Evolutionary conservation across 352 stramenopile genomes (phyloP).

Genomic region (Pythium aristosporum): DNA sequence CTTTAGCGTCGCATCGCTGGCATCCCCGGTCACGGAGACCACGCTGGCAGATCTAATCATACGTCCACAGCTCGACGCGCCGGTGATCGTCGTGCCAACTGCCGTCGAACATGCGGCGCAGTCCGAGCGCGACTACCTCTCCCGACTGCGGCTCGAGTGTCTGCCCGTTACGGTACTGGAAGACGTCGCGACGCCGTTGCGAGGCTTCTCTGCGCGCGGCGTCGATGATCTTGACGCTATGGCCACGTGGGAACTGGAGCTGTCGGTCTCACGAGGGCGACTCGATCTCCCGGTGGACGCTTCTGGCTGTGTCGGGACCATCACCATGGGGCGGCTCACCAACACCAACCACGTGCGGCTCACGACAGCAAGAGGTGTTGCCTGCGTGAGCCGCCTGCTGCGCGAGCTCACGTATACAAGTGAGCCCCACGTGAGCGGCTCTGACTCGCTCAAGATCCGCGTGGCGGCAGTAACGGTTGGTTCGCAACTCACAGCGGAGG

Average conservation of each 20-base stretch:
- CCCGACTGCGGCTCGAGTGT: conserved; percentile 38
- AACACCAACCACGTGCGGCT: conserved; percentile 7
- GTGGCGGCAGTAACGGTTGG: conserved; percentile 8
- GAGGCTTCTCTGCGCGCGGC: conserved; percentile 38
- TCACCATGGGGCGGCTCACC: not conserved
- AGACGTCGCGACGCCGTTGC: conserved; percentile 35
- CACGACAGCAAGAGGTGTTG: conserved; percentile 7
- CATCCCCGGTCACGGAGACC: conserved; percentile 2
- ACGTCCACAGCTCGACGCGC: conserved; percentile 30
- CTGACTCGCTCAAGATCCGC: conserved; percentile 39
- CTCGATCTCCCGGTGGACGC: not conserved
- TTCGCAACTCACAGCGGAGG: not conserved
- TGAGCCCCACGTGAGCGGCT: conserved; percentile 43
- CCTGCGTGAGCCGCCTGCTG: conserved; percentile 45
- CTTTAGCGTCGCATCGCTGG: conserved; percentile 34
- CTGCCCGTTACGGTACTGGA: conserved; percentile 42
- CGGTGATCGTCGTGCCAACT: conserved; percentile 44
- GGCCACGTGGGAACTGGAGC: conserved; percentile 12
- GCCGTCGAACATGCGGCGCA: conserved; percentile 25
- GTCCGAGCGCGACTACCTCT: conserved; percentile 47
- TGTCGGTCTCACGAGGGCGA: conserved; percentile 2
- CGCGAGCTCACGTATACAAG: conserved; percentile 36
- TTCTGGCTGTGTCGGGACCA: conserved; percentile 5
- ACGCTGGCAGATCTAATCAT: conserved; percentile 43
- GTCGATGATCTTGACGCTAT: conserved; percentile 27